Evolutionary conservation across 495 filamentous ascomycete species (phyloP), one percentile per base, ranked within the genome.

Genomic region (Pyrenula massariospora): DNA sequence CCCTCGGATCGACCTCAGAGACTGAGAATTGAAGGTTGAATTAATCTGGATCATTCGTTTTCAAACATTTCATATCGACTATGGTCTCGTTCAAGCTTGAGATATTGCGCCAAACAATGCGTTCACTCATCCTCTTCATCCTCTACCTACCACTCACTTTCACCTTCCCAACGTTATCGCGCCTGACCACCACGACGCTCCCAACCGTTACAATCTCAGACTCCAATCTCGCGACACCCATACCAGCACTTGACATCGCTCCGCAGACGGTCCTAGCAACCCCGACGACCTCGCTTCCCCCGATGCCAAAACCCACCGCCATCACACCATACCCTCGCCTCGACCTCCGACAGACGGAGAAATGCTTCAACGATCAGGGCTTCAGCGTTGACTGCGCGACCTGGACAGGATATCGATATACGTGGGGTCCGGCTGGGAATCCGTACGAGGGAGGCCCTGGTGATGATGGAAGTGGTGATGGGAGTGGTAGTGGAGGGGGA

Each of bases 291-390:
- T 24, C 50, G 8, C 50, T 52, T 19, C n/a, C 50, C 8, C 22
- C 50, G 8, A 20, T 52, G 50, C 50, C 50, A 8, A 19, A 8
- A 10, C 50, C 20, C 50, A 21, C 50, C 22, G 11, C 11, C 19
- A 5, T 42, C 5, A 21, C 50, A 8, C 50, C n/a, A 10, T 24
- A 52, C 22, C 50, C 50, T 8, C 50, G 20, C 22, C 50, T 52
- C 22, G 50, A 52, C 19, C 50, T 52, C 19, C n/a, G 50, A 8
- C 50, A 52, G 19, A 42, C 31, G 15, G 31, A 42, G 15, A 52
- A 24, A 24, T 52, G 50, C 22, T 52, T 20, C 19, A 52, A 52
- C 50, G 50, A 52, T 19, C 50, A 52, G 50, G 50, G 50, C 50
- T 52, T 52, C 50, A 21, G 19, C 50, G 50, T 52, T 20, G 50